A percentile compares a stretch with the other conserved stretches of the same genome.
phyloP scores from a whole-genome alignment of 2,329 filamentous ascomycete genomes.

The Colletotrichum echinochloae region DNA sequence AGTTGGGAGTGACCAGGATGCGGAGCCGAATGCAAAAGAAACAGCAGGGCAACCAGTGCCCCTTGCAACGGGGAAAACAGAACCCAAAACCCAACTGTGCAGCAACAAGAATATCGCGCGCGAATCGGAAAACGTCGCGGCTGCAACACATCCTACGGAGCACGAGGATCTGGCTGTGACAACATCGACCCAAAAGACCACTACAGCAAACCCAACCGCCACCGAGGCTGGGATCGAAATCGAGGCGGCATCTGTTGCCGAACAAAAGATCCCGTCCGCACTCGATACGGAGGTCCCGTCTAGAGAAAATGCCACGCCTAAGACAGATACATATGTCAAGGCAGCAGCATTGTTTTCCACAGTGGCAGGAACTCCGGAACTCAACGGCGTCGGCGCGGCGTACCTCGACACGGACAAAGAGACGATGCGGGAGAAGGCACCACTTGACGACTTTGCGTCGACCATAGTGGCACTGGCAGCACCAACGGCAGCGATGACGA shows the following conservation, averaged over 20 bases:
- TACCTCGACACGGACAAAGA: slow-evolving; percentile 42
- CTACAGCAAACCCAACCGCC: slow-evolving; percentile 4
- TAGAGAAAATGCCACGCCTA: neutral
- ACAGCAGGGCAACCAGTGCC: slow-evolving; percentile 33
- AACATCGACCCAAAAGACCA: neutral
- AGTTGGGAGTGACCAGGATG: neutral
- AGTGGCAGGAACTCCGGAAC: slow-evolving; percentile 30
- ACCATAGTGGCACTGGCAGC: neutral
- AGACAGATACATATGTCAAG: neutral
- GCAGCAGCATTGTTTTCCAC: neutral
- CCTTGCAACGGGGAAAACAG: slow-evolving; percentile 41
- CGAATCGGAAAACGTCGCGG: slow-evolving; percentile 18
- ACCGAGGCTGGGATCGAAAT: neutral
- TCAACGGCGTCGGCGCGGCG: slow-evolving; percentile 46
- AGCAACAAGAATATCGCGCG: slow-evolving; percentile 15
- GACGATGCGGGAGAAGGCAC: slow-evolving; percentile 38
- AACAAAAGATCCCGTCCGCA: neutral
- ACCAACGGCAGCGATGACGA: slow-evolving; percentile 19
- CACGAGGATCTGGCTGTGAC: neutral
- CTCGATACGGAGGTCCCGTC: neutral
- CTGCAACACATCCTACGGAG: slow-evolving; percentile 3
- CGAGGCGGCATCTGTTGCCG: neutral
- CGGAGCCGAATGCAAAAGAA: neutral
- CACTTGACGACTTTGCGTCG: slow-evolving; percentile 25
- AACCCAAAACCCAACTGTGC: slow-evolving; percentile 36